Evolutionary conservation across 2,329 filamentous ascomycete genomes (phyloP).

Genomic region (Hymenoscyphus scutula): DNA sequence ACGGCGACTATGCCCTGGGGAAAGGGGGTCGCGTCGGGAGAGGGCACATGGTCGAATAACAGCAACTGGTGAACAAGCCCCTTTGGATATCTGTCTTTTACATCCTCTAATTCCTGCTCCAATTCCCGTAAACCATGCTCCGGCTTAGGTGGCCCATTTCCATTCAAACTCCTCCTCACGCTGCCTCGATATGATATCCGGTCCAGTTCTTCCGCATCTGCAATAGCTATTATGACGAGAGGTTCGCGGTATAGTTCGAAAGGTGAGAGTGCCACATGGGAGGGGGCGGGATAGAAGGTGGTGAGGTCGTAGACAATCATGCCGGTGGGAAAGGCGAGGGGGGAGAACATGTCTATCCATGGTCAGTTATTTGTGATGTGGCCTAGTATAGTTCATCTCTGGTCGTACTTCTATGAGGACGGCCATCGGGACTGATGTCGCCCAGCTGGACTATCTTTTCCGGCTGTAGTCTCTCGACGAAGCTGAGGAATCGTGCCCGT

Average conservation of each 20-base stretch:
- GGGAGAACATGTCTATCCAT: constrained; percentile 82
- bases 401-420: constrained; percentile 79
- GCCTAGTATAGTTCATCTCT: background rate
- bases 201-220: constrained; percentile 72
- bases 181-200: constrained; percentile 53
- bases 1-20: constrained; percentile 69
- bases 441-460: constrained; percentile 81
- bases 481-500: constrained; percentile 73
- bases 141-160: constrained; percentile 44
- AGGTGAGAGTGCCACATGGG: constrained; percentile 75
- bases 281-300: constrained; percentile 74
- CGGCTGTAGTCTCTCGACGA: constrained; percentile 72
- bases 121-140: constrained; percentile 61
- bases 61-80: constrained; percentile 76
- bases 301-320: constrained; percentile 86
- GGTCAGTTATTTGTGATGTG: constrained; percentile 22
- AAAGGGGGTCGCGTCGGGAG: constrained; percentile 49
- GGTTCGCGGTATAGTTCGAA: constrained; percentile 90
- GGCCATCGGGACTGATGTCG: constrained; percentile 80
- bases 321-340: constrained; percentile 80
- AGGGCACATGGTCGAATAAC: constrained; percentile 69
- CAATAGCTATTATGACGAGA: constrained; percentile 77
- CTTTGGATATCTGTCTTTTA: constrained; percentile 71
- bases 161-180: constrained; percentile 53
- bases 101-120: constrained; percentile 65